phyloP scores from a whole-genome alignment of 345 rosid species.

The Heritiera littoralis region DNA sequence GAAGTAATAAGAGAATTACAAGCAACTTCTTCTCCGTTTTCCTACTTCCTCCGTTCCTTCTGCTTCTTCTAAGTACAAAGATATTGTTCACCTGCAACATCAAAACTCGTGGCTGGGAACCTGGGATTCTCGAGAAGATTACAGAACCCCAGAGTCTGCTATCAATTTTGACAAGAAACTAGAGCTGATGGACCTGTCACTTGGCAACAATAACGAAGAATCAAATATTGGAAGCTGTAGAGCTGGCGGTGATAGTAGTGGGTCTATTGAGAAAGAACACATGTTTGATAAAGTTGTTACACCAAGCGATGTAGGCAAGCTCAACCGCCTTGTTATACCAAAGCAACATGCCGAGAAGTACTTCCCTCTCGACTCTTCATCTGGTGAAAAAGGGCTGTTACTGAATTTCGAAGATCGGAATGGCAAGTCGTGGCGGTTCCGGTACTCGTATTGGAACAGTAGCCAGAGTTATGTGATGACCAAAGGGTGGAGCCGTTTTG shows the following conservation, averaged over 20 bases:
- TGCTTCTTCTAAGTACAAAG: slow-evolving; percentile 30
- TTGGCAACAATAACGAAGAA: slow-evolving; percentile 33
- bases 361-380: slow-evolving; percentile 63
- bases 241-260: slow-evolving; percentile 23
- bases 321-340: slow-evolving; percentile 77
- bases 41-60: slow-evolving; percentile 35
- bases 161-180: slow-evolving; percentile 38
- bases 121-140: slow-evolving; percentile 29
- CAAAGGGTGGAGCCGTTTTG: slow-evolving; percentile 96
- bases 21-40: slow-evolving; percentile 30
- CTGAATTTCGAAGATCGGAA: slow-evolving; percentile 79
- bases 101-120: slow-evolving; percentile 34
- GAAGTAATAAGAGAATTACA: slow-evolving; percentile 5
- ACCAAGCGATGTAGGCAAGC: slow-evolving; percentile 83
- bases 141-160: slow-evolving; percentile 22
- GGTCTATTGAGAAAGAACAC: slow-evolving; percentile 54
- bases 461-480: slow-evolving; percentile 99
- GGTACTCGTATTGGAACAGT: slow-evolving; percentile 94
- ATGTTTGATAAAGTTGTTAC: slow-evolving; percentile 88
- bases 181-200: slow-evolving; percentile 48
- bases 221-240: slow-evolving; percentile 27
- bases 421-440: slow-evolving; percentile 82
- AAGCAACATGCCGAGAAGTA: slow-evolving; percentile 81
- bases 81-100: slow-evolving; percentile 15
- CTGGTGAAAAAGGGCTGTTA: slow-evolving; percentile 72